These are phyloP conservation scores for Acacia melanoxylon DNA, from an alignment of 306 rosid genomes.

Conservation along the genomic window DNA sequence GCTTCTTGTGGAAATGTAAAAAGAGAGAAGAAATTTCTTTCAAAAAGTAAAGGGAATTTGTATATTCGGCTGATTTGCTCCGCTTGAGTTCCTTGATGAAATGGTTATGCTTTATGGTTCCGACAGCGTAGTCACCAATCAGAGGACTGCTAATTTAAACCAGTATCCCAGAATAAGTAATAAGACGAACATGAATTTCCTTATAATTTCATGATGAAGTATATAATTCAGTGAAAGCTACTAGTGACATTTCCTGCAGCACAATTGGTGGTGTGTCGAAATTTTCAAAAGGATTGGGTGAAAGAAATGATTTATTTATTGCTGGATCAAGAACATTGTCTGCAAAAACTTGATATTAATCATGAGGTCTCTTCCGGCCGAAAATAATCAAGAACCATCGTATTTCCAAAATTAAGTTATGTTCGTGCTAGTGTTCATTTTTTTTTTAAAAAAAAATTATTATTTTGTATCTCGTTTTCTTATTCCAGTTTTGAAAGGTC, in stretches of 20 bases:
- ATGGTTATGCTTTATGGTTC: background rate
- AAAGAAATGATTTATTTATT: background rate
- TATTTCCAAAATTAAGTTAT: background rate
- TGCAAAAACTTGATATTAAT: background rate
- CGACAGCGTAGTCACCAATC: background rate
- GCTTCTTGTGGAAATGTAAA: slow-evolving; percentile 50
- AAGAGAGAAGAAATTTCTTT: background rate
- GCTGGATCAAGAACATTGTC: background rate
- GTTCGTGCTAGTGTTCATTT: too few relatives aligned
- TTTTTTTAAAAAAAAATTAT: too few relatives aligned
- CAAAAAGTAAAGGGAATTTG: slow-evolving; percentile 8
- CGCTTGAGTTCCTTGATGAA: background rate
- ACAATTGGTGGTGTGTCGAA: background rate
- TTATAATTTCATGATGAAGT: background rate
- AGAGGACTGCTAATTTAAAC: background rate
- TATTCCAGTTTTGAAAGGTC: too few relatives aligned
- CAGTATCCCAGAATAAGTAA: background rate
- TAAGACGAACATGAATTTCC: background rate
- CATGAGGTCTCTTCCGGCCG: background rate
- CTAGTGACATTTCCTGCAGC: background rate
- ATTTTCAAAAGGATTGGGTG: background rate
- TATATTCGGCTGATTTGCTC: background rate
- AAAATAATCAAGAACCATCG: background rate
- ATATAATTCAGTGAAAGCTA: background rate
- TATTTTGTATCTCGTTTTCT: too few relatives aligned